These are phyloP conservation scores for Calonectria crousiana DNA, from an alignment of 2,329 filamentous ascomycete genomes.

Conservation along the genomic window DNA sequence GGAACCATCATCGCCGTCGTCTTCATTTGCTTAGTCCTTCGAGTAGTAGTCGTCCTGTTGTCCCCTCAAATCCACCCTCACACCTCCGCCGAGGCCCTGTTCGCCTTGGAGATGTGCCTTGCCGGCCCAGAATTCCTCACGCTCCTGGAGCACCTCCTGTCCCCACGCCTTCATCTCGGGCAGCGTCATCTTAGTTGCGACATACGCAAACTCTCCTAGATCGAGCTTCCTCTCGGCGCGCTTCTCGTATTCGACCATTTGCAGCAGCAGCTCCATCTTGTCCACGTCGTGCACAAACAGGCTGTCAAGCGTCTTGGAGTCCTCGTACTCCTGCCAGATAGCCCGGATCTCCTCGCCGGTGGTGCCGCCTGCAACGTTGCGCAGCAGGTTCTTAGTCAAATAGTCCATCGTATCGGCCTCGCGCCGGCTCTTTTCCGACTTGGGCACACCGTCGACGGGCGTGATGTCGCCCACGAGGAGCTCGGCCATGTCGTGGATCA, in stretches of 20 bases:
- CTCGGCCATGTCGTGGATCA: conserved; percentile 98
- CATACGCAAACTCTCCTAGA: conserved; percentile 87
- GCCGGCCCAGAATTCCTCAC: conserved; percentile 77
- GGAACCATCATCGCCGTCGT: not conserved
- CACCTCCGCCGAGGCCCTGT: conserved; percentile 52
- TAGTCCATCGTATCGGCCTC: conserved; percentile 95
- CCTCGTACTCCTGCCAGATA: conserved; percentile 97
- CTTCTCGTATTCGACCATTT: conserved; percentile 98
- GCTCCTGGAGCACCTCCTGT: conserved; percentile 79
- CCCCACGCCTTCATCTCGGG: conserved; percentile 87
- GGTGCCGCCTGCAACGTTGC: conserved; percentile 77
- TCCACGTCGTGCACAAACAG: conserved; percentile 96
- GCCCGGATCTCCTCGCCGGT: conserved; percentile 78
- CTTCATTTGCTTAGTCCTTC: conserved; percentile 31
- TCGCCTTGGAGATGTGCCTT: conserved; percentile 62
- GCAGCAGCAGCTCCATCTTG: conserved; percentile 93
- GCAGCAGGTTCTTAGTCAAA: conserved; percentile 79
- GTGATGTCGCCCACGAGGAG: conserved; percentile 96
- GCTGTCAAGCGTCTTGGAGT: conserved; percentile 84
- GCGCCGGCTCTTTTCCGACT: conserved; percentile 88
- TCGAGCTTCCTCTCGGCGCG: conserved; percentile 74
- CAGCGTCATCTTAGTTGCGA: conserved; percentile 78
- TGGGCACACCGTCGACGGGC: conserved; percentile 86
- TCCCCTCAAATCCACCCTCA: conserved; percentile 51
- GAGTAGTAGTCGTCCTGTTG: conserved; percentile 66